A percentile compares a stretch with the other conserved stretches of the same genome.
Conservation (phyloP, 2,329 filamentous ascomycete species). For the Trichophyton rubrum region DNA sequence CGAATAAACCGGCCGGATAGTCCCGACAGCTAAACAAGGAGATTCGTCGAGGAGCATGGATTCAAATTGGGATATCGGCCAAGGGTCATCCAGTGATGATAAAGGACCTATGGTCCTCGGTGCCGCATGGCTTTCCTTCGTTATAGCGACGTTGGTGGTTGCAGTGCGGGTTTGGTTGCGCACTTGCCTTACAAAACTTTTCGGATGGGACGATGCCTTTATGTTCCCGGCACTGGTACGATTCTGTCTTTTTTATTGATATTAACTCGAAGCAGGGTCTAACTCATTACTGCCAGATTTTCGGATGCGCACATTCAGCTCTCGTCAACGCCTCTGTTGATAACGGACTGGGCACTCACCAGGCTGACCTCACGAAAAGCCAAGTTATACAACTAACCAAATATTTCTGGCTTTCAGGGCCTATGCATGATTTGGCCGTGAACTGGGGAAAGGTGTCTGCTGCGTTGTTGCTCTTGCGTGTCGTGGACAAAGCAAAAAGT, state of each 20-base stretch:
- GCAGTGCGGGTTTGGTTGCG: conserved; percentile 5
- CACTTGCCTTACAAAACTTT: conserved; percentile 2
- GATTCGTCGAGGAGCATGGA: neutral
- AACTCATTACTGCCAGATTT: neutral
- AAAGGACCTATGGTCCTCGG: conserved; percentile 6
- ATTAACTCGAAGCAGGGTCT: neutral
- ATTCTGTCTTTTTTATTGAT: neutral
- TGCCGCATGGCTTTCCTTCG: conserved; percentile 5
- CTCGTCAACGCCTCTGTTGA: conserved; percentile 5
- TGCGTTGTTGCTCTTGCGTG: conserved; percentile 8
- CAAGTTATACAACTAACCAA: conserved; percentile 9
- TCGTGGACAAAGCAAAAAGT: conserved; percentile 8
- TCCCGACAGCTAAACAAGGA: neutral
- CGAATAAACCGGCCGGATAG: neutral
- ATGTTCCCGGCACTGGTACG: conserved; percentile 10
- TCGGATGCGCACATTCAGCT: conserved; percentile 3
- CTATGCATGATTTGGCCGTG: conserved; percentile 7
- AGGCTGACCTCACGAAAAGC: conserved; percentile 3
- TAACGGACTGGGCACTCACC: conserved; percentile 7
- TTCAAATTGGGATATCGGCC: neutral
- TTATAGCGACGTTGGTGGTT: conserved; percentile 4
- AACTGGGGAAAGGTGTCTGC: conserved; percentile 11
- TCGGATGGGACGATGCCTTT: conserved; percentile 10
- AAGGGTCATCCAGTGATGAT: conserved; percentile 2
- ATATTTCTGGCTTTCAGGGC: conserved; percentile 8